Percentiles rank a stretch among this genome's conserved stretches.
These are phyloP conservation scores for Cryphonectria carpinicola DNA, from an alignment of 2,329 filamentous ascomycete species.

Conservation along the genomic window DNA sequence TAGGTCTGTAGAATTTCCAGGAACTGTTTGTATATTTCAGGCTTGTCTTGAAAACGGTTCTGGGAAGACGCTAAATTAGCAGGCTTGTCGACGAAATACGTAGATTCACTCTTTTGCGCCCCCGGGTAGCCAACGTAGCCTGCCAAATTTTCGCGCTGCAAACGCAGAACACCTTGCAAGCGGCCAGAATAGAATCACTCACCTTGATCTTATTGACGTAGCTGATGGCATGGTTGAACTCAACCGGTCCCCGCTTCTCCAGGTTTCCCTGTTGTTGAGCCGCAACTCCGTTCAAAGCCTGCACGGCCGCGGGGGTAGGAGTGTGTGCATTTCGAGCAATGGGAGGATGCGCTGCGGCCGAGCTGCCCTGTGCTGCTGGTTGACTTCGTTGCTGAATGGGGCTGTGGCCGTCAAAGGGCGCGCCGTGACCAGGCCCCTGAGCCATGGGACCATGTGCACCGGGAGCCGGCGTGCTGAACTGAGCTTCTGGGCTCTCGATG, in stretches of 20 bases:
- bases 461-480: conserved; percentile 62
- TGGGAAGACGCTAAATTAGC: conserved; percentile 41
- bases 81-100: not conserved
- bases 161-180: not conserved
- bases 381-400: conserved; percentile 36
- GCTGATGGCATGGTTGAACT: conserved; percentile 99
- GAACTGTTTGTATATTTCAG: conserved; percentile 99
- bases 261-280: conserved; percentile 59
- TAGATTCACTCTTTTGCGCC: not conserved
- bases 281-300: conserved; percentile 65
- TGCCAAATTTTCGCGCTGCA: not conserved
- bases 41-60: conserved; percentile 96
- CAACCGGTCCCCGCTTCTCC: conserved; percentile 90
- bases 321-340: conserved; percentile 60
- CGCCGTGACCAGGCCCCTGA: conserved; percentile 39
- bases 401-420: conserved; percentile 39
- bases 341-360: conserved; percentile 47
- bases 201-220: conserved; percentile 99
- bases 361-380: conserved; percentile 40
- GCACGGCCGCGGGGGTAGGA: conserved; percentile 59
- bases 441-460: conserved; percentile 54
- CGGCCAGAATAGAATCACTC: conserved; percentile 37
- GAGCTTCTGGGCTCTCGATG: conserved; percentile 65
- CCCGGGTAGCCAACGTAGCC: not conserved
- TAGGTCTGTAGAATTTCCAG: conserved; percentile 98